A percentile compares a stretch with the other conserved stretches of the same genome.
Conservation (phyloP, 805 yeast genomes). For the Yarrowia yakushimensis region DNA sequence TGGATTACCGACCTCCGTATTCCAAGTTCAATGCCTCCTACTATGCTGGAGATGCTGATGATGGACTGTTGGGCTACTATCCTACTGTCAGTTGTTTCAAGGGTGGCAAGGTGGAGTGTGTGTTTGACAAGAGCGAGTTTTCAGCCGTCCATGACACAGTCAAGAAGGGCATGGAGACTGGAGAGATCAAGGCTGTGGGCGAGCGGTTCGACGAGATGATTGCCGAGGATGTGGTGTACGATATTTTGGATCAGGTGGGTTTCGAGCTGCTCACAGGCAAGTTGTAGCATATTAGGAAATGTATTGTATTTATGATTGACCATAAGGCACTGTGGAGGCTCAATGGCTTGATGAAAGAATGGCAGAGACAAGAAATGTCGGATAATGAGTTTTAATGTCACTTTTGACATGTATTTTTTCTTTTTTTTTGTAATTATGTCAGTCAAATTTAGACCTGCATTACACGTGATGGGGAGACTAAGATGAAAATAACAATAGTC, state of each 20-base stretch:
- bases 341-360: neutral
- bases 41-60: slow-evolving; percentile 48
- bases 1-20: slow-evolving; percentile 76
- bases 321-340: too few relatives aligned
- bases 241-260: slow-evolving; percentile 79
- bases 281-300: neutral
- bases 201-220: slow-evolving; percentile 64
- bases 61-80: slow-evolving; percentile 84
- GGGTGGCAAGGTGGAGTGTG: slow-evolving; percentile 70
- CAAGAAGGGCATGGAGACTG: slow-evolving; percentile 27
- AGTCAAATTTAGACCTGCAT: neutral
- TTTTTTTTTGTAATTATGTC: neutral
- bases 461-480: slow-evolving; percentile 2
- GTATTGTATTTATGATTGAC: neutral
- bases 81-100: slow-evolving; percentile 83
- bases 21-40: slow-evolving; percentile 43
- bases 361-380: too few relatives aligned
- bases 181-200: slow-evolving; percentile 48
- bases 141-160: slow-evolving; percentile 42
- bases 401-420: neutral
- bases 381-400: neutral
- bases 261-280: slow-evolving; percentile 34
- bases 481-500: neutral
- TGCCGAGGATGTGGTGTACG: slow-evolving; percentile 80
- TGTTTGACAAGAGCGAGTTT: slow-evolving; percentile 61